phyloP scores from a whole-genome alignment of 495 filamentous ascomycete species.

The Evernia prunastri region DNA sequence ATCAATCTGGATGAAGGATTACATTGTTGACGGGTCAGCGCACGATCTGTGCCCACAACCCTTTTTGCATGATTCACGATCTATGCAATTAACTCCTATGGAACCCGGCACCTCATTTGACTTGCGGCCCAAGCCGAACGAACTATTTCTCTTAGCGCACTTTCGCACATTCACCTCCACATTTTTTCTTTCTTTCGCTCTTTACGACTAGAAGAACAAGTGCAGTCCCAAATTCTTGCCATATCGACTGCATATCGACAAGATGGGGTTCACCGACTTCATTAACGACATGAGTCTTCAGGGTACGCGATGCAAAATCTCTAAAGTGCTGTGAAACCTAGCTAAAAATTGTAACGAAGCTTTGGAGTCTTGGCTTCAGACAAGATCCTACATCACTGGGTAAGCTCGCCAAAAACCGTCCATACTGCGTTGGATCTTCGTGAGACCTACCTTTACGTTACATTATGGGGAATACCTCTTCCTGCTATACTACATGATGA shows the following conservation, averaged over 20 bases:
- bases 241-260: constrained; percentile 24
- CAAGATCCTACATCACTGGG: constrained; percentile 91
- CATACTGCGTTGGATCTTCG: constrained; percentile 14
- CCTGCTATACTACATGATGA: constrained; percentile 64
- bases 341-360: constrained; percentile 54
- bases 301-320: constrained; percentile 49
- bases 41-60: not conserved
- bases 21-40: not conserved
- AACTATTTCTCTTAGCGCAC: constrained; percentile 1
- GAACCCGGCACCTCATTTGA: too few species aligned
- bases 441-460: not conserved
- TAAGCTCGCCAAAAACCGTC: constrained; percentile 40
- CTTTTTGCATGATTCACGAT: too few species aligned
- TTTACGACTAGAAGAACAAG: not conserved
- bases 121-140: constrained; percentile 1
- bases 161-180: not conserved
- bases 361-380: constrained; percentile 84
- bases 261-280: constrained; percentile 96
- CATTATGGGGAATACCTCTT: not conserved
- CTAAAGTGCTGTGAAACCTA: constrained; percentile 22
- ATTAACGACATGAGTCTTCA: constrained; percentile 78
- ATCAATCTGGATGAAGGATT: too few species aligned
- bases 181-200: constrained; percentile 8
- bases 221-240: not conserved
- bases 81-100: too few species aligned